Evolutionary conservation across 768 basidiomycete species (phyloP).

Genomic region (Trametes meyenii): DNA sequence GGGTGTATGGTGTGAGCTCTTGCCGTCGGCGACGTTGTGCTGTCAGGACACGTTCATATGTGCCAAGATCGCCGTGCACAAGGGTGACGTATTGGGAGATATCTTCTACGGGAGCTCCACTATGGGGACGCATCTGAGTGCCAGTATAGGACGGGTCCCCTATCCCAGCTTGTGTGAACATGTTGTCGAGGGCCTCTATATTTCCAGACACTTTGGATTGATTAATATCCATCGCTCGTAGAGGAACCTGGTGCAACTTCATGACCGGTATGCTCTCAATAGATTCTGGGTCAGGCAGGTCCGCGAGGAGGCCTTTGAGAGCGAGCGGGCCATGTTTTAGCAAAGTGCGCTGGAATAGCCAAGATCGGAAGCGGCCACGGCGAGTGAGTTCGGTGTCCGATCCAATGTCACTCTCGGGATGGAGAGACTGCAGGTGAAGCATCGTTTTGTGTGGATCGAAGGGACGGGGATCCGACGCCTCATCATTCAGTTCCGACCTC

Average conservation of each 20-base stretch:
- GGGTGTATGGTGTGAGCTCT: conserved; percentile 34
- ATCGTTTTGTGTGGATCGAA: not conserved
- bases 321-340: conserved; percentile 29
- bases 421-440: not conserved
- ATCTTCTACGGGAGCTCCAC: not conserved
- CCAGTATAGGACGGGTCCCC: conserved; percentile 9
- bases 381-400: not conserved
- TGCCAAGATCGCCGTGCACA: conserved; percentile 28
- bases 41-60: conserved; percentile 17
- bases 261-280: conserved; percentile 25
- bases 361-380: conserved; percentile 13
- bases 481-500: conserved; percentile 31
- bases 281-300: conserved; percentile 19
- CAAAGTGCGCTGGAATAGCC: conserved; percentile 36
- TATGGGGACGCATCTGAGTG: not conserved
- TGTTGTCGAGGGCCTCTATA: conserved; percentile 28
- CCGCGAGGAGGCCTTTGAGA: conserved; percentile 3
- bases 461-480: not conserved
- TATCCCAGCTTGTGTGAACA: conserved; percentile 24
- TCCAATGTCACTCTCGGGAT: not conserved
- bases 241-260: conserved; percentile 25
- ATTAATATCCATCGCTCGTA: conserved; percentile 26
- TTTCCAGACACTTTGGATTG: conserved; percentile 28
- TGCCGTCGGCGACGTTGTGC: conserved; percentile 21
- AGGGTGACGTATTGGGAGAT: conserved; percentile 20